These are phyloP conservation scores for Flueggea neowawraea DNA, from an alignment of 441 rosid genomes.

Conservation along the genomic window DNA sequence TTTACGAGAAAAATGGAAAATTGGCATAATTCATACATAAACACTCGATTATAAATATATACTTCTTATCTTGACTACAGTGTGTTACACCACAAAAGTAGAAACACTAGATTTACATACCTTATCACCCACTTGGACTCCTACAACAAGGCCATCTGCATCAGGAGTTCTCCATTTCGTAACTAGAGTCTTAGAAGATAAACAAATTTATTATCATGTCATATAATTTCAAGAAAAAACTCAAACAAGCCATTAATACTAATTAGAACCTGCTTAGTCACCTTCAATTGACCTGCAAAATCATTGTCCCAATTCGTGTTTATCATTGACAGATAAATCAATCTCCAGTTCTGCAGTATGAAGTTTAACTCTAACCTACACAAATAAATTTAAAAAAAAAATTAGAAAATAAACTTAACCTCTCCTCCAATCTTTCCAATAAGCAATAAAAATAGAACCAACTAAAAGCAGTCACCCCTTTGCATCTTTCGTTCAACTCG, in stretches of 20 bases:
- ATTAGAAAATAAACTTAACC: conserved; percentile 4
- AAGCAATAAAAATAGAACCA: background rate
- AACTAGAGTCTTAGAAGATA: conserved; percentile 47
- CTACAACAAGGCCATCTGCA: conserved; percentile 59
- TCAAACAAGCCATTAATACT: background rate
- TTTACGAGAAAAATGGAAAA: no score
- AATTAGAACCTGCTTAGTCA: conserved; percentile 59
- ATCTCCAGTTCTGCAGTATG: conserved; percentile 51
- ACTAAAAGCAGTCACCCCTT: conserved; percentile 45
- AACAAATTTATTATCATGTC: background rate
- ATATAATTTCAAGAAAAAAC: background rate
- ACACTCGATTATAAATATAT: no score
- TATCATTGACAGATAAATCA: conserved; percentile 64
- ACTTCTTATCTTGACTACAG: background rate
- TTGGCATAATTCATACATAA: no score
- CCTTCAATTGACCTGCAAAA: conserved; percentile 25
- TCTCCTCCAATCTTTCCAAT: background rate
- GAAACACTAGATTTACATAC: conserved; percentile 27
- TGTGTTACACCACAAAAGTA: conserved; percentile 5
- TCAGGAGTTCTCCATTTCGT: conserved; percentile 50
- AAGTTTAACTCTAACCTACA: conserved; percentile 79
- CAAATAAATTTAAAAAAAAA: background rate
- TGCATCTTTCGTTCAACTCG: conserved; percentile 76
- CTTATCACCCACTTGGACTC: conserved; percentile 73
- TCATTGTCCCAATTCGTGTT: conserved; percentile 43